Base-by-base conservation (phyloP, 75 land plant species). In the Cunninghamia lanceolata region DNA sequence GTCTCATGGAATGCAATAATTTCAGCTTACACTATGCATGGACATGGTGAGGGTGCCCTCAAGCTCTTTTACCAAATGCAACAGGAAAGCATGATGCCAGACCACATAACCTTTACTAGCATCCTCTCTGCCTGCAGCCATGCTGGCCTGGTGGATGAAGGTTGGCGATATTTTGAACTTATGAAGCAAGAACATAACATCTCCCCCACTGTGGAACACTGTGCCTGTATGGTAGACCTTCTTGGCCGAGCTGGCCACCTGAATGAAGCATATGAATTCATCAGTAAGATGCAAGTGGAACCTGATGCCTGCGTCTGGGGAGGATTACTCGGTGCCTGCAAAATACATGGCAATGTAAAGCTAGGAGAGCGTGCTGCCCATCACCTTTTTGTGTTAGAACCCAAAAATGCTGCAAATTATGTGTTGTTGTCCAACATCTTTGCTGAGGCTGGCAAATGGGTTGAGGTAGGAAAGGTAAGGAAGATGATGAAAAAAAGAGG, bases 61-160 rank as follows among this genome's bases (percentile, higher is more conserved):
- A 85, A 80, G 28, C 84, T 91, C 17, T 93, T 93, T 47, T 28
- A 86, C 7, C 16, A 80, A 1, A 91, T 95, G 95, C 91, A 88
- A n/a, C 85, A 89, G 14, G 87, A 84, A 59, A 89, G 78, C 52
- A 54, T 92, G 30, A 87, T 86, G 32, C 96, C 96, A 53, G 93
- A 92, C 86, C 88, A 86, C 25, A 85, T 96, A 11, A 96, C 96
- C 56, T 93, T 96, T 73, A 89, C 91, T 75, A 89, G 93, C 39
- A 40, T 93, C 15, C 90, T 96, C 86, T 91, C 92, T 34, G 97
- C 94, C 15, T 96, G 97, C 85, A 94, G 95, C 85, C 95, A 94
- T 66, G 89, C 95, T 4, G 91, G 95, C 36, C 59, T 94, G 88
- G 90, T 92, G 36, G 54, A 84, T 63, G 87, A 93, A 89, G 96